Percentiles rank a stretch among this genome's conserved stretches.
Evolutionary conservation across 768 basidiomycete species (phyloP).

Genomic region (Xanthoconium purpureum): DNA sequence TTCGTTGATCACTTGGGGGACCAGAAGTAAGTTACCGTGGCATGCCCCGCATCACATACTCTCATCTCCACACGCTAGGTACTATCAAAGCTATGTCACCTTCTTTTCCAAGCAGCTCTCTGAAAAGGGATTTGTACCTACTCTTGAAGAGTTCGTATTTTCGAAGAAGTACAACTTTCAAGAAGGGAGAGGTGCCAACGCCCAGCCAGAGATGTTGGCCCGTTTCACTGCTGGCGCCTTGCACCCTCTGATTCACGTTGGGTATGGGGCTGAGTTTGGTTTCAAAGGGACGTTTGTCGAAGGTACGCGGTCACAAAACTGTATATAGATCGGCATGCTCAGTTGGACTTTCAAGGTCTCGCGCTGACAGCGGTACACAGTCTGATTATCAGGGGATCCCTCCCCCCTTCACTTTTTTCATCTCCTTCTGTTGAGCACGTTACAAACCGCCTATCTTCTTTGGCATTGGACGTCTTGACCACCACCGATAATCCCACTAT

Average conservation of each 20-base stretch:
- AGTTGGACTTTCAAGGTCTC: not conserved
- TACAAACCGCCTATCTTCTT: too few species aligned
- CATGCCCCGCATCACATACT: not conserved
- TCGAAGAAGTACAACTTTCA: constrained; percentile 27
- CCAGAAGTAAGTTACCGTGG: constrained; percentile 15
- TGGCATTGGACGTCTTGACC: too few species aligned
- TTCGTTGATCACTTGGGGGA: constrained; percentile 1
- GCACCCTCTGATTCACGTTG: constrained; percentile 62
- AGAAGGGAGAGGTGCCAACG: constrained; percentile 5
- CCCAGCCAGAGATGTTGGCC: constrained; percentile 51
- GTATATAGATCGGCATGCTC: not conserved
- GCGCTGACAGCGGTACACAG: too few species aligned
- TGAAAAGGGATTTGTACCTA: constrained; percentile 13
- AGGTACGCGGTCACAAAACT: constrained; percentile 36
- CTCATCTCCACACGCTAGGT: constrained; percentile 13
- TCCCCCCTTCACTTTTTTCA: too few species aligned
- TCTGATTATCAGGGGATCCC: too few species aligned
- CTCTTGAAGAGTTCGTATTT: constrained; percentile 31
- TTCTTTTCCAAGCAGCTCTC: constrained; percentile 24
- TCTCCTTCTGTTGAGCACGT: too few species aligned
- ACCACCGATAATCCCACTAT: too few species aligned
- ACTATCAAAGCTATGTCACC: constrained; percentile 23
- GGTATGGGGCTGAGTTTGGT: constrained; percentile 62
- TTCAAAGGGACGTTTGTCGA: constrained; percentile 60
- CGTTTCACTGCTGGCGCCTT: constrained; percentile 48